Percentiles rank a stretch among this genome's conserved stretches.
These are phyloP conservation scores for Penicillium glabrum DNA, from an alignment of 2,329 filamentous ascomycete species.

Conservation along the genomic window DNA sequence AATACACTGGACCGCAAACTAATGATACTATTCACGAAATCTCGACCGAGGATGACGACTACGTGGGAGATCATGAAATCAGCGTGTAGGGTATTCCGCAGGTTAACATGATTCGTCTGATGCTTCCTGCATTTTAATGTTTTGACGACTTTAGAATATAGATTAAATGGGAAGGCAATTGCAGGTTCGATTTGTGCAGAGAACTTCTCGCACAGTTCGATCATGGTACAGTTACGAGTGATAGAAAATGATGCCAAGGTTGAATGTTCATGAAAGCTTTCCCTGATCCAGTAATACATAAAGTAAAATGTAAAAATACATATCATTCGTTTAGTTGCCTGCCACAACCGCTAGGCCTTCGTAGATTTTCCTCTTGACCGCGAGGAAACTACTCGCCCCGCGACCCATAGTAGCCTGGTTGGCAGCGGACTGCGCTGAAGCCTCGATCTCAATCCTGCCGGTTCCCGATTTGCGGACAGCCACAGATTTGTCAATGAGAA, in stretches of 20 bases:
- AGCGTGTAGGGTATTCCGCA: neutral
- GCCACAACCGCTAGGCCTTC: slow-evolving; percentile 89
- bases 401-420: slow-evolving; percentile 45
- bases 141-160: neutral
- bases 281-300: neutral
- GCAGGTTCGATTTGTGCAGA: neutral
- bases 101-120: neutral
- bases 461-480: slow-evolving; percentile 84
- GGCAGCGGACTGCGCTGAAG: slow-evolving; percentile 58
- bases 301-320: slow-evolving; percentile 11
- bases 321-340: slow-evolving; percentile 54
- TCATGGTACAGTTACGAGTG: neutral
- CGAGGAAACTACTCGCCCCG: slow-evolving; percentile 71
- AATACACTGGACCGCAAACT: slow-evolving; percentile 60
- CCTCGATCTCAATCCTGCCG: slow-evolving; percentile 87
- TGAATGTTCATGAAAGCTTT: neutral
- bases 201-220: neutral
- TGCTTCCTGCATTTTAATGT: neutral
- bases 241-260: slow-evolving; percentile 1
- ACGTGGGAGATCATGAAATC: neutral
- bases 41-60: slow-evolving; percentile 30
- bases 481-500: slow-evolving; percentile 85
- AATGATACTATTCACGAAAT: slow-evolving; percentile 48
- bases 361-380: slow-evolving; percentile 88
- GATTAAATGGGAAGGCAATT: neutral